Percentiles rank a stretch among this genome's conserved stretches.
Evolutionary conservation across 2,329 filamentous ascomycete species (phyloP).

Genomic region (Beauveria pseudobassiana): DNA sequence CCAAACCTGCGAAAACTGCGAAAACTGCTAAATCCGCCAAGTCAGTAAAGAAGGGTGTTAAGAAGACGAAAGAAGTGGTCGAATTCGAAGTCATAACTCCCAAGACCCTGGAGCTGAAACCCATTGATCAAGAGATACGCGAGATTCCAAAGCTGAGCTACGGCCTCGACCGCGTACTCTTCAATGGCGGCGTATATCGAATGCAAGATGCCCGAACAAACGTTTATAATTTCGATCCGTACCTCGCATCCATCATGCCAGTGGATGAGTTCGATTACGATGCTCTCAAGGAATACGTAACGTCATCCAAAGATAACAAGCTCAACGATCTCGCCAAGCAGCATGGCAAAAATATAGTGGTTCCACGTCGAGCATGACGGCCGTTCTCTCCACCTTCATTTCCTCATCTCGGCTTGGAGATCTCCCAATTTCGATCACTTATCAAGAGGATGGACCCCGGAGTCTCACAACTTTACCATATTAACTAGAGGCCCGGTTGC

Average conservation of each 20-base stretch:
- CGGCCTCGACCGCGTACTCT: slow-evolving; percentile 81
- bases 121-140: slow-evolving; percentile 26
- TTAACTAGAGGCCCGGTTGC: slow-evolving; percentile 68
- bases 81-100: slow-evolving; percentile 24
- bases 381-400: slow-evolving; percentile 88
- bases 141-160: slow-evolving; percentile 58
- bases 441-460: slow-evolving; percentile 57
- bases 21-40: neutral
- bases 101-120: slow-evolving; percentile 18
- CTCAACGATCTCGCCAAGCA: slow-evolving; percentile 62
- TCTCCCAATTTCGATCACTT: slow-evolving; percentile 58
- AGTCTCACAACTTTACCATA: slow-evolving; percentile 60
- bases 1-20: too few relatives aligned
- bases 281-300: slow-evolving; percentile 78
- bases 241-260: slow-evolving; percentile 88
- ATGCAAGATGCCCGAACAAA: slow-evolving; percentile 80
- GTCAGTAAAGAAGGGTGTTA: neutral
- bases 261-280: slow-evolving; percentile 88
- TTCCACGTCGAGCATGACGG: slow-evolving; percentile 95
- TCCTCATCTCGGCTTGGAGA: slow-evolving; percentile 78
- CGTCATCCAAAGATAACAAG: slow-evolving; percentile 74
- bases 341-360: slow-evolving; percentile 76
- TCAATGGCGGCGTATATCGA: slow-evolving; percentile 89
- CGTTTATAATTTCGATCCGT: slow-evolving; percentile 96
- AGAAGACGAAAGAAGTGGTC: slow-evolving; percentile 9